A percentile compares a stretch with the other conserved stretches of the same genome.
phyloP scores from a whole-genome alignment of 1,284 basidiomycete species.

The Ustilago curta region DNA sequence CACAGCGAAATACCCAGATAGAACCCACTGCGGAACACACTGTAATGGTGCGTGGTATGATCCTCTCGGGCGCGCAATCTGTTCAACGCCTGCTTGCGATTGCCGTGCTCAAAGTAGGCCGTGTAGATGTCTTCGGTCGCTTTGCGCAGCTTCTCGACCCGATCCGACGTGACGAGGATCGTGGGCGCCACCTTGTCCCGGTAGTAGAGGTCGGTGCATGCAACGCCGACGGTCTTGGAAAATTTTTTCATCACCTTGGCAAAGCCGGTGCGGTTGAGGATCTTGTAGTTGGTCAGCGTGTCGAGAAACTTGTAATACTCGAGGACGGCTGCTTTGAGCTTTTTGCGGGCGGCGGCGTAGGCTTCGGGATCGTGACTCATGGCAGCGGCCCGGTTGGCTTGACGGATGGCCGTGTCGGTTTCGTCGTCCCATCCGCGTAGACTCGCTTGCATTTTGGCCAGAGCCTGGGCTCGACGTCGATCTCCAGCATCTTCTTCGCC shows the following conservation, averaged over 20 bases:
- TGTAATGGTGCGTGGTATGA: constrained; percentile 76
- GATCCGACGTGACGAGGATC: constrained; percentile 73
- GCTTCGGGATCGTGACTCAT: constrained; percentile 77
- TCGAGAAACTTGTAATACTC: constrained; percentile 86
- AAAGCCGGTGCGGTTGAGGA: constrained; percentile 87
- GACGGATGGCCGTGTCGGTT: constrained; percentile 44
- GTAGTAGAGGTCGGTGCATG: constrained; percentile 78
- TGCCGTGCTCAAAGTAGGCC: constrained; percentile 76
- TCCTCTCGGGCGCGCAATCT: constrained; percentile 74
- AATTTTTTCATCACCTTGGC: constrained; percentile 90
- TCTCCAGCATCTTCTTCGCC: constrained; percentile 57
- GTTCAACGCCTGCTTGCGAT: constrained; percentile 81
- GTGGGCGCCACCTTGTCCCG: constrained; percentile 76
- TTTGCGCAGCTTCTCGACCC: constrained; percentile 77
- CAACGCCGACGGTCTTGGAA: constrained; percentile 82
- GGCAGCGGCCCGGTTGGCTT: constrained; percentile 60
- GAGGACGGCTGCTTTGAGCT: constrained; percentile 81
- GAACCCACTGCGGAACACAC: constrained; percentile 75
- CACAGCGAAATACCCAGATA: constrained; percentile 83
- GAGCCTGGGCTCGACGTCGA: constrained; percentile 54
- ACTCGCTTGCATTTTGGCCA: constrained; percentile 53
- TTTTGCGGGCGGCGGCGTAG: constrained; percentile 84
- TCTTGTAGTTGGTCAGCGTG: constrained; percentile 79
- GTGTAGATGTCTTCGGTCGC: constrained; percentile 71
- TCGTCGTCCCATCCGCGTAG: constrained; percentile 48